Base-by-base conservation (phyloP, 768 basidiomycete genomes). In the Boletus sp. region DNA sequence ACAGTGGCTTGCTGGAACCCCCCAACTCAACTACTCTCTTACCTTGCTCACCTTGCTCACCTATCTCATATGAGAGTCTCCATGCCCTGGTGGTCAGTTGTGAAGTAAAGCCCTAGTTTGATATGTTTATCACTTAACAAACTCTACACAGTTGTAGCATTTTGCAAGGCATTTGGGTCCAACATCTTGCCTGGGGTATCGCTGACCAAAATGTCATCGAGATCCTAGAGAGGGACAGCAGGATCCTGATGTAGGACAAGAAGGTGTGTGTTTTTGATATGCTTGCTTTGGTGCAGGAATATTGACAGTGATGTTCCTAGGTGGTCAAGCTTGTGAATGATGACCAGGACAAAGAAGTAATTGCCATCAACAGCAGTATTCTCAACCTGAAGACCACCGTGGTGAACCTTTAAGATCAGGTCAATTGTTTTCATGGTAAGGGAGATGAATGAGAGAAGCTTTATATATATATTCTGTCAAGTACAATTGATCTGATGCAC, bases 331-430 rank as follows among this genome's bases (percentile, higher is more conserved):
- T 97, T 61, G 65, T 89, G 1, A 53, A 58, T 1, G 75, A 72
- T 37, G 75, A 71, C n/a, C 50, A 55, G 24, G 61, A 67, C 35
- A 71, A 70, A 17, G 77, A 73, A 52, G 83, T 98, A 46, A 88
- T 87, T 17, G 79, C 84, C n/a, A 82, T 94, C 5, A 95, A 98
- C 65, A 77, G 73, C 40, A 90, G 95, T 10, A 84, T 95, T 15
- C 73, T 98, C 6, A 87, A 93, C 58, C 80, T 98, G 52, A 87
- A 89, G 71, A 77, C 72, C 0, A 90, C 90, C 1, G 80, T 94
- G 28, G 67, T 73, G 50, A 85, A 83, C 58, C 69, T 98, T 14
- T 82, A 87, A 49, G 66, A 73, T 5, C 93, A 95, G 67, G 78
- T 95, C 0, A 79, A 85, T 9, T 76, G 76, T 10, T 72, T 96